Evolutionary conservation across 1,284 basidiomycete genomes (phyloP), one percentile per base, ranked within the genome.

Genomic region (Boletellus sp.): DNA sequence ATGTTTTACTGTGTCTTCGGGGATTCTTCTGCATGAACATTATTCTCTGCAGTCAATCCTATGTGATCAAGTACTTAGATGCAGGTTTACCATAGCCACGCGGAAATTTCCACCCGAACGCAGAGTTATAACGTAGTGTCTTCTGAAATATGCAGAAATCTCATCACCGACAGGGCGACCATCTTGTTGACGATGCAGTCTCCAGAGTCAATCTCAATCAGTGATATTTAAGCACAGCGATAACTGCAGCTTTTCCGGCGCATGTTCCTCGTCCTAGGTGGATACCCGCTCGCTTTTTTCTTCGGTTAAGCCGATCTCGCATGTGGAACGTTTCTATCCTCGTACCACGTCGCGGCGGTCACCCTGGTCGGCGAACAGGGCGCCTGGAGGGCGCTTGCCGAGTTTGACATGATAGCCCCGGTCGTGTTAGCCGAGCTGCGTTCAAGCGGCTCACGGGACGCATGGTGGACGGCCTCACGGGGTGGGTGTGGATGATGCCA

Each of bases 361-460:
- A 74, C 75, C 0, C 74, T 82, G 72, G 76, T 77, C 1, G 65
- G 65, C 12, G 77, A 77, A 11, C 64, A 70, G 0, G 79, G 82
- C 24, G 71, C 74, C 19, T 57, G 60, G 38, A 57, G 64, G 13
- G 68, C 80, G n/a, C 65, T 68, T 0, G 74, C 76, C 5, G 82
- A 77, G 58, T 86, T 85, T 60, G 51, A 82, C 30, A 65, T 81
- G 57, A 81, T 76, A 66, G 82, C 74, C 0, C 58, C 78, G 0
- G 81, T 77, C 0, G 58, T 78, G 18, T 49, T 79, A 7, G 49
- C 77, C 10, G 83, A 86, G 60, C 61, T 8, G 48, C 59, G 5
- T 61, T 63, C 35, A 22, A 22, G 22, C 16, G 16, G n/a, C 78
- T 70, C 68, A 73, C 65, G 19, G 57, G 62, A 52, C 56, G 56